Conservation (phyloP, 305 asterid genomes). For the Coffea humblotiana region DNA sequence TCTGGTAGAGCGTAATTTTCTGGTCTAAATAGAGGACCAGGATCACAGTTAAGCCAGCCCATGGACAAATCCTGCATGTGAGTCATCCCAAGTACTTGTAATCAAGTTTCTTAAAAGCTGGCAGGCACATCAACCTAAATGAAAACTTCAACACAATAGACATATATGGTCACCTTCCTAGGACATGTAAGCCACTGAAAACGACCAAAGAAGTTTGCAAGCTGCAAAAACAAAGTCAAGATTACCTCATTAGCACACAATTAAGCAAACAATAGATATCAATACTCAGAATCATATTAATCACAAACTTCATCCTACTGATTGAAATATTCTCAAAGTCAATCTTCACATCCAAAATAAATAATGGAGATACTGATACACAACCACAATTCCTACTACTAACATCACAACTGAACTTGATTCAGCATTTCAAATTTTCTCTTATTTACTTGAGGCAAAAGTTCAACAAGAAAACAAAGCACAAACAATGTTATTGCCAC, state of each 20-base stretch:
- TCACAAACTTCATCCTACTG: neutral
- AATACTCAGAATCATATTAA: neutral
- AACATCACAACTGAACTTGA: neutral
- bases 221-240: conserved; percentile 50
- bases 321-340: neutral
- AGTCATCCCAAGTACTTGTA: conserved; percentile 16
- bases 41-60: conserved; percentile 97
- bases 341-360: neutral
- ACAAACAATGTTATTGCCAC: neutral
- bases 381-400: too few relatives aligned
- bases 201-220: conserved; percentile 78
- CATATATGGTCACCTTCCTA: conserved; percentile 65
- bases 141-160: conserved; percentile 2
- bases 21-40: conserved; percentile 79
- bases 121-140: conserved; percentile 16
- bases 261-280: neutral
- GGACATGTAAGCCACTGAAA: conserved; percentile 95
- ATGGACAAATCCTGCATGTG: conserved; percentile 76
- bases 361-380: neutral
- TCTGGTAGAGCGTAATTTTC: conserved; percentile 64
- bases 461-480: neutral
- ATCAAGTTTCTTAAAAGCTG: conserved; percentile 17
- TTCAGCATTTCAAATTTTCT: neutral
- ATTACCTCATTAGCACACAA: conserved; percentile 19
- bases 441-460: neutral